Conservation (phyloP, 371 early-diverging fungal species). For the Rhizomucor miehei region DNA sequence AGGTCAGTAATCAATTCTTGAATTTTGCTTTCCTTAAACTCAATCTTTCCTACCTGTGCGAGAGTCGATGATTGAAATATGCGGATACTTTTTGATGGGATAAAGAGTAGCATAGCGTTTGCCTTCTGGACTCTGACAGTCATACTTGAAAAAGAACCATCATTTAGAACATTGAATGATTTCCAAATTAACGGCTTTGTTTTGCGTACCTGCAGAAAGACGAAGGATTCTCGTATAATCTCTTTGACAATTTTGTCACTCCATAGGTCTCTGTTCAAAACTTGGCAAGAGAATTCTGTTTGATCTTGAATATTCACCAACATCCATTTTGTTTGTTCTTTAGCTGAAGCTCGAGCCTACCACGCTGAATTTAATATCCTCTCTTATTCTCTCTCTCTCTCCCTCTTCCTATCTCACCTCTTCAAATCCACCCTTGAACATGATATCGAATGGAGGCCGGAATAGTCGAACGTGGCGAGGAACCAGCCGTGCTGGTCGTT, state of each 20-base stretch:
- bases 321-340: conserved; percentile 72
- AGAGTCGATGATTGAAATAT: conserved; percentile 88
- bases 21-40: not conserved
- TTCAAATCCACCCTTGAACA: conserved; percentile 77
- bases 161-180: not conserved
- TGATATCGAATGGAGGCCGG: conserved; percentile 86
- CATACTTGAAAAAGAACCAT: conserved; percentile 43
- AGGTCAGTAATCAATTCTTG: too few relatives aligned
- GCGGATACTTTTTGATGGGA: conserved; percentile 68
- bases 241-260: conserved; percentile 74
- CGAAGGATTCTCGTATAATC: conserved; percentile 72
- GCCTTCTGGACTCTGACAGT: conserved; percentile 68
- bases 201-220: conserved; percentile 72
- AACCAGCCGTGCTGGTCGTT: too few relatives aligned
- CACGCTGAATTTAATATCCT: not conserved
- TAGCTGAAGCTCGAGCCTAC: conserved; percentile 71
- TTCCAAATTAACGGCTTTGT: not conserved
- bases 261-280: conserved; percentile 93
- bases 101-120: conserved; percentile 71
- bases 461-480: too few relatives aligned
- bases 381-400: not conserved
- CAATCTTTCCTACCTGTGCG: conserved; percentile 67
- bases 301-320: conserved; percentile 86
- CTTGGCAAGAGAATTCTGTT: conserved; percentile 83
- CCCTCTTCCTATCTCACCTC: conserved; percentile 30